Conservation (phyloP, 768 basidiomycete species). For the Boletus rubescentipes region DNA sequence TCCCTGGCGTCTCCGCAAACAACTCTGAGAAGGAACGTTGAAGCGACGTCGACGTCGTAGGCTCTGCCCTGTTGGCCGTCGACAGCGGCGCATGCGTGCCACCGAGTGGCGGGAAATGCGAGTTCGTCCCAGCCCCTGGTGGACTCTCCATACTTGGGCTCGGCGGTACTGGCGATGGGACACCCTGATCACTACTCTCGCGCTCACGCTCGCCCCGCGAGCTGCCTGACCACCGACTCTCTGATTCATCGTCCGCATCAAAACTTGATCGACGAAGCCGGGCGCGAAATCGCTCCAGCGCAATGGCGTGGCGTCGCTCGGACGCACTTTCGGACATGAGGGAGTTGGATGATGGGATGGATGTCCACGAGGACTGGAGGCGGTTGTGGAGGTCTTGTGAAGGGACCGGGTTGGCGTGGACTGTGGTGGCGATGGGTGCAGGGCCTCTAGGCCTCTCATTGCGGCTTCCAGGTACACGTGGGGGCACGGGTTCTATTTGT, state of each 20-base stretch:
- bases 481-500: constrained; percentile 15
- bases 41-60: constrained; percentile 1
- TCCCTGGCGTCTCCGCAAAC: constrained; percentile 17
- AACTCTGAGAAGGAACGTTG: constrained; percentile 27
- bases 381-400: constrained; percentile 19
- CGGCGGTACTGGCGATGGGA: constrained; percentile 12
- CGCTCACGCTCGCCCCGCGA: constrained; percentile 17
- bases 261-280: constrained; percentile 19
- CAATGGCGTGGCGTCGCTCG: constrained; percentile 40
- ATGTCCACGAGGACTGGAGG: constrained; percentile 28
- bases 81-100: background rate
- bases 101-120: constrained; percentile 9
- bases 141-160: constrained; percentile 17
- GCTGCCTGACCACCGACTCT: constrained; percentile 23
- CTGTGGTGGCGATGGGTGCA: constrained; percentile 8
- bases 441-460: constrained; percentile 17
- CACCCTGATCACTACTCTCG: constrained; percentile 9
- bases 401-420: constrained; percentile 2
- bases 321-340: constrained; percentile 45
- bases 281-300: constrained; percentile 36
- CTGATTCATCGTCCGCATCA: constrained; percentile 26
- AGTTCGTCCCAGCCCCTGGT: constrained; percentile 4
- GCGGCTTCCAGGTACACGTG: constrained; percentile 14
- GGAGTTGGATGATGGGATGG: constrained; percentile 37
- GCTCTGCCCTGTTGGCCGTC: constrained; percentile 9